Evolutionary conservation across 805 yeast genomes (phyloP), one percentile per base, ranked within the genome.

Genomic region (Zygosaccharomyces siamensis): DNA sequence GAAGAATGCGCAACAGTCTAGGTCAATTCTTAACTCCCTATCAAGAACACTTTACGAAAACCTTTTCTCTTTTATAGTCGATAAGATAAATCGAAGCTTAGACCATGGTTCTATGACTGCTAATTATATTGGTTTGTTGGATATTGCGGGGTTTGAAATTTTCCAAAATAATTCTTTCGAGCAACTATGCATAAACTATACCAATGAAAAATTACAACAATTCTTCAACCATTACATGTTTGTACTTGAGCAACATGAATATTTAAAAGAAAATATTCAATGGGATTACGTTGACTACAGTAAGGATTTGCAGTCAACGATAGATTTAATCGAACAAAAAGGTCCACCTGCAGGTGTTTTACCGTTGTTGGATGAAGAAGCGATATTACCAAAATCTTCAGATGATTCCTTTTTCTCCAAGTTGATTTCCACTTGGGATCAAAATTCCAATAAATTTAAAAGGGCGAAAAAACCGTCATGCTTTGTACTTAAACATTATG

Each of bases 271-370:
- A 70, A 89, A 89, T 60, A 92, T 93, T 52, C 92, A 89, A 59
- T 93, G 99, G 98, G 82, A 90, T 36, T 93, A 90, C 61, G 84
- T 92, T 43, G 99, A 93, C 64, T 93, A 89, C 69, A 99, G 99
- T 12, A 86, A 84, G 52, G 97, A 93, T 65, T 73, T 93, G 48
- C 96, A 92, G 63, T 95, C 95, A 23, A 92, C 99, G 0, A 93
- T 93, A 44, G 95, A 90, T 58, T 72, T 93, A 48, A 90, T 93
- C 46, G 99, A 93, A 68, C 78, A 83, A 64, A 56, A 73, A 70
- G 52, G 52, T 6, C 73, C 76, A 52, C 83, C 90, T 40, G 77
- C 89, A 67, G 97, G 97, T 45, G 76, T 93, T 12, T 79, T 93
- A 48, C 84, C 96, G 10, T 76, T 90, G 21, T 73, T 93, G 42